Evolutionary conservation across 208 protist species (phyloP).

Genomic region (Pavlovales sp.): DNA sequence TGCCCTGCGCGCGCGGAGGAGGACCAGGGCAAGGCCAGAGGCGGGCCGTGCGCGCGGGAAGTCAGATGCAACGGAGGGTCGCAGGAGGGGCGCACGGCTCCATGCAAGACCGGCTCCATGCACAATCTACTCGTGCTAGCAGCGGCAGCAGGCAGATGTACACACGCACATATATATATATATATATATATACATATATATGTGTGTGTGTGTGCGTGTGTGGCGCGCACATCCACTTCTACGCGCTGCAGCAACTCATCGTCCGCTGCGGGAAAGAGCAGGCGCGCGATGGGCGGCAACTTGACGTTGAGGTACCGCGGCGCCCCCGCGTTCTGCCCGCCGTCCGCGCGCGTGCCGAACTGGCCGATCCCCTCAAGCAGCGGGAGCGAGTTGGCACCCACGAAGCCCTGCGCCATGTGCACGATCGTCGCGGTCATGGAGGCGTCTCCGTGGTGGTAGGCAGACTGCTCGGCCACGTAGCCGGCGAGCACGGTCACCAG

Average conservation of each 20-base stretch:
- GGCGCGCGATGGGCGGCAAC: slow-evolving; percentile 81
- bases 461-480: slow-evolving; percentile 93
- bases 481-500: slow-evolving; percentile 99
- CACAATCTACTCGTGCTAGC: too few species aligned
- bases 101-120: too few species aligned
- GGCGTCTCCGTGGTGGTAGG: slow-evolving; percentile 99
- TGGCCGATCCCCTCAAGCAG: slow-evolving; percentile 93
- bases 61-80: too few species aligned
- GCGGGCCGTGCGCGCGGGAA: too few species aligned
- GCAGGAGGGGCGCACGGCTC: too few species aligned
- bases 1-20: too few species aligned
- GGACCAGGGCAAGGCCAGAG: too few species aligned
- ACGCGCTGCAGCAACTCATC: slow-evolving; percentile 93
- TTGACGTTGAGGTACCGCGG: slow-evolving; percentile 98
- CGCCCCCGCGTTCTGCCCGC: slow-evolving; percentile 95
- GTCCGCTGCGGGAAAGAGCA: slow-evolving; percentile 83
- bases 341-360: slow-evolving; percentile 96
- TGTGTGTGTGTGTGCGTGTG: too few species aligned
- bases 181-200: too few species aligned
- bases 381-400: slow-evolving; percentile 97
- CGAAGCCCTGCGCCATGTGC: slow-evolving; percentile 91
- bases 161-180: too few species aligned
- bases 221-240: slow-evolving; percentile 55
- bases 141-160: too few species aligned
- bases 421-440: slow-evolving; percentile 95